Base-by-base conservation (phyloP, 768 basidiomycete species). In the Auricularia cornea region DNA sequence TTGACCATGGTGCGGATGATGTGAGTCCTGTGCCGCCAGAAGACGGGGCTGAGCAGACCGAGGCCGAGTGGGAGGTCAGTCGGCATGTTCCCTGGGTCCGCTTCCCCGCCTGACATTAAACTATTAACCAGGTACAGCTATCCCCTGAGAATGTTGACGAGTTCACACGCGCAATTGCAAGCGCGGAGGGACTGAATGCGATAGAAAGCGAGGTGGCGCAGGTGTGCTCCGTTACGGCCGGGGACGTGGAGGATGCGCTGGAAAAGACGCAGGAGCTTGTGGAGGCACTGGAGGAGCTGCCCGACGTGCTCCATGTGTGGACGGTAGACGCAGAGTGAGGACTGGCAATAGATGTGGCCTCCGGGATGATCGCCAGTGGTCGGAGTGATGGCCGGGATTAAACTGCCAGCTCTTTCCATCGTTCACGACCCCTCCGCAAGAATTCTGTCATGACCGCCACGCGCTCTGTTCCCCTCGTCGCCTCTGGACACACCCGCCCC, bases 401-500 rank as follows among this genome's bases (percentile, higher is more conserved):
- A n/a, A 28, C 28, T 26, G 10, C 10, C 54, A 31, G 26, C 29
- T 23, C 44, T 30, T 57, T 26, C 26, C 26, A 8, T 26, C 26
- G 54, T 57, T 57, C 30, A 57, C 54, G 54, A 57, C 54, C 54
- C 23, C 44, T 18, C 44, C 16, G 18, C 16, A 57, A 14, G 28
- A 28, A 57, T 31, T 57, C 26, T 57, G 26, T 28, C 54, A 57
- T 57, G 28, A 28, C 54, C 28, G 26, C 54, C 14, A 57, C 54
- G 28, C 54, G 54, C 30, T 81, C 86, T 61, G 83, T 86, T 59
- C 89, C 90, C 61, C 87, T 92, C 68, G 90, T 92, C 73, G 90
- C 90, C 59, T 88, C 90, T 69, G 90, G 90, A 64, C 90, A 92
- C 73, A 92, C 90, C 38, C 83, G 59, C 10, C 59, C 59, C 12